Conservation (phyloP, 2,329 filamentous ascomycete genomes). For the Clarireedia sp. region DNA sequence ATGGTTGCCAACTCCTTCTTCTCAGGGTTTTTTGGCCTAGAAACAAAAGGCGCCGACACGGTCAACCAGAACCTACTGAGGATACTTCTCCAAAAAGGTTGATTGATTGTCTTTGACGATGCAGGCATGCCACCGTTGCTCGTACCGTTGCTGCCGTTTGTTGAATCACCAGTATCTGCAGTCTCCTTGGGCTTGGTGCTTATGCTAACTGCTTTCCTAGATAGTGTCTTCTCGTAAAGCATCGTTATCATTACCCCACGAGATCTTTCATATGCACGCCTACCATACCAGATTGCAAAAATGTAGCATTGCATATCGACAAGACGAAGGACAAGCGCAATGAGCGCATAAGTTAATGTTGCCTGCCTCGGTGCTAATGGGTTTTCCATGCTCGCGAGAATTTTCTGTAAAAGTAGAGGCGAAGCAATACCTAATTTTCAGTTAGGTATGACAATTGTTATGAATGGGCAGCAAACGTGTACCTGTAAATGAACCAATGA, state of each 20-base stretch:
- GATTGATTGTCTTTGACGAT: conserved; percentile 3
- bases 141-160: conserved; percentile 7
- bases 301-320: conserved; percentile 57
- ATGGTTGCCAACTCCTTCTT: conserved; percentile 62
- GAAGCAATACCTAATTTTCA: conserved; percentile 42
- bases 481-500: conserved; percentile 54
- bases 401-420: conserved; percentile 63
- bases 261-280: conserved; percentile 75
- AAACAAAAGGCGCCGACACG: conserved; percentile 20
- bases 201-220: conserved; percentile 26
- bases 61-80: conserved; percentile 20
- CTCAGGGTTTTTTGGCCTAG: conserved; percentile 23
- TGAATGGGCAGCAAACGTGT: conserved; percentile 16
- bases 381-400: conserved; percentile 59
- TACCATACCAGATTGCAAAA: conserved; percentile 72
- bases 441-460: conserved; percentile 11
- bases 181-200: conserved; percentile 20
- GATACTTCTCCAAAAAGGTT: conserved; percentile 11
- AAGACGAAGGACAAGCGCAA: conserved; percentile 54
- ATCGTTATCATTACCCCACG: conserved; percentile 81
- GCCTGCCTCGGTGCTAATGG: conserved; percentile 41
- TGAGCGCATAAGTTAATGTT: conserved; percentile 56
- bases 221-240: conserved; percentile 61
- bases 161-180: conserved; percentile 7
- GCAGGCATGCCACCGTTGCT: conserved; percentile 5